Evolutionary conservation across 768 basidiomycete genomes (phyloP).

Genomic region (Multifurca ochricompacta): DNA sequence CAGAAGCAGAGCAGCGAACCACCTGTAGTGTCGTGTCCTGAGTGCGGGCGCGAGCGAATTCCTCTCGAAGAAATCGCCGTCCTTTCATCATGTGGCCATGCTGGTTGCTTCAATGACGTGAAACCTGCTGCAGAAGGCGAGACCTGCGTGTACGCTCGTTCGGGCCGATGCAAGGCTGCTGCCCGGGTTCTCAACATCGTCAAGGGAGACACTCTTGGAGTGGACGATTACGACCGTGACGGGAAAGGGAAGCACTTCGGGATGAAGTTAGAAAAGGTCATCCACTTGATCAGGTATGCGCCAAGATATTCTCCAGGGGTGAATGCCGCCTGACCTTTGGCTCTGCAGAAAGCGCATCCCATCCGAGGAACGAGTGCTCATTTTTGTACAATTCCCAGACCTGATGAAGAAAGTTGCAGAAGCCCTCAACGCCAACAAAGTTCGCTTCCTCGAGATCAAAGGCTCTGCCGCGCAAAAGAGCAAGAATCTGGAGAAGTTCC

Average conservation of each 20-base stretch:
- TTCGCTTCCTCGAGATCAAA: slow-evolving; percentile 74
- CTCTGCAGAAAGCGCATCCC: slow-evolving; percentile 54
- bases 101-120: slow-evolving; percentile 74
- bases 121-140: slow-evolving; percentile 63
- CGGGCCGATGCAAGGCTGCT: slow-evolving; percentile 67
- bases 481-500: slow-evolving; percentile 80
- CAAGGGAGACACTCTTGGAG: slow-evolving; percentile 66
- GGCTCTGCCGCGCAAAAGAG: slow-evolving; percentile 72
- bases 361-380: slow-evolving; percentile 71
- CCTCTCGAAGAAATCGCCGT: slow-evolving; percentile 69
- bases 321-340: neutral
- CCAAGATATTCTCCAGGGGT: slow-evolving; percentile 19
- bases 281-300: slow-evolving; percentile 65
- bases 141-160: slow-evolving; percentile 69
- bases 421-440: slow-evolving; percentile 62
- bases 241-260: slow-evolving; percentile 73
- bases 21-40: slow-evolving; percentile 52
- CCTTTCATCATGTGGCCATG: slow-evolving; percentile 88
- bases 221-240: slow-evolving; percentile 69
- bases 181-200: slow-evolving; percentile 80
- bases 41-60: slow-evolving; percentile 47
- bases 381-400: slow-evolving; percentile 96
- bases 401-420: slow-evolving; percentile 87
- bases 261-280: slow-evolving; percentile 71
- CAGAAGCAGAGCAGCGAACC: slow-evolving; percentile 65